A percentile compares a stretch with the other conserved stretches of the same genome.
These are phyloP conservation scores for Mycena rosella DNA, from an alignment of 768 basidiomycete species.

Conservation along the genomic window DNA sequence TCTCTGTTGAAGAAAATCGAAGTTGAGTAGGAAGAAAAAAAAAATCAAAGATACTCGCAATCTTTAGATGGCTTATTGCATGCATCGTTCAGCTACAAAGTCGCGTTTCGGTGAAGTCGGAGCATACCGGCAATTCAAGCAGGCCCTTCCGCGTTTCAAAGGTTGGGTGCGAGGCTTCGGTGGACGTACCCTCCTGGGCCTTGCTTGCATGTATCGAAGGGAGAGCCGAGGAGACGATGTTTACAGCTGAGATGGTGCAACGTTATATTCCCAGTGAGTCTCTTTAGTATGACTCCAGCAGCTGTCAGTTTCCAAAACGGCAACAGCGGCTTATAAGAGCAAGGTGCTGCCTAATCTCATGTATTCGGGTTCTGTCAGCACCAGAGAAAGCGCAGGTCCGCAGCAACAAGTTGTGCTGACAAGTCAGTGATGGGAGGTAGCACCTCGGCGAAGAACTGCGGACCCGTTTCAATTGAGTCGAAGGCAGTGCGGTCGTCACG, in stretches of 20 bases:
- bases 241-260: no score
- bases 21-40: neutral
- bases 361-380: neutral
- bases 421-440: no score
- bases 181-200: slow-evolving; percentile 11
- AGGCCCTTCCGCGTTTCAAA: slow-evolving; percentile 6
- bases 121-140: slow-evolving; percentile 24
- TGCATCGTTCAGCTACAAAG: no score
- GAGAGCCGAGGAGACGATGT: neutral
- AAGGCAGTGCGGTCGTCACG: no score
- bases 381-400: neutral
- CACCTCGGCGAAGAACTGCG: no score
- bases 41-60: neutral
- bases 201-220: slow-evolving; percentile 1
- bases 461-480: no score
- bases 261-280: no score
- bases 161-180: slow-evolving; percentile 17
- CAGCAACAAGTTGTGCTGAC: neutral
- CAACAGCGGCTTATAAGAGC: no score
- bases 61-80: slow-evolving; percentile 26
- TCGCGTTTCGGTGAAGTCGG: no score
- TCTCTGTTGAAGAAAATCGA: neutral
- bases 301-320: no score
- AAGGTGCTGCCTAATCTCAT: no score
- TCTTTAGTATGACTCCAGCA: no score